Evolutionary conservation across 2,329 filamentous ascomycete genomes (phyloP).

Genomic region (Trichoderma citrinoviride): DNA sequence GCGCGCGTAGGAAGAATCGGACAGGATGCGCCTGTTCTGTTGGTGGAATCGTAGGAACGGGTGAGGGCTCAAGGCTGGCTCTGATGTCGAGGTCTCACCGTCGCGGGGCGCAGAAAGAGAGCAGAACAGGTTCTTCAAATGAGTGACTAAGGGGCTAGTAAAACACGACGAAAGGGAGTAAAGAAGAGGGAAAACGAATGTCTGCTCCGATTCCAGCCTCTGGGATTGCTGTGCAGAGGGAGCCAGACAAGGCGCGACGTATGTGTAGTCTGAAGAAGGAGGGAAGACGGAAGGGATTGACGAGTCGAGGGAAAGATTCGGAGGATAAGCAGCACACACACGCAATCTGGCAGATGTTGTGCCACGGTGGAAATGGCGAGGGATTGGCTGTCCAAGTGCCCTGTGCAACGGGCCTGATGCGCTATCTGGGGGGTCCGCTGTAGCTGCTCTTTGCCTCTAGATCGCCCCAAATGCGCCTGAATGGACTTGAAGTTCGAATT

Average conservation of each 20-base stretch:
- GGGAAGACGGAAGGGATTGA: not conserved
- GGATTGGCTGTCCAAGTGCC: not conserved
- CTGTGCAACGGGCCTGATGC: not conserved
- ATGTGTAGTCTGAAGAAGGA: not conserved
- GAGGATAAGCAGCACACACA: not conserved
- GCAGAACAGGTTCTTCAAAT: not conserved
- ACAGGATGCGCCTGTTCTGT: not conserved
- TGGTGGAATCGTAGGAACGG: slow-evolving; percentile 7
- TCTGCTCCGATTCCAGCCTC: slow-evolving; percentile 2
- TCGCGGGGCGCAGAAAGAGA: slow-evolving; percentile 12
- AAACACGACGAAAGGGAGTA: not conserved
- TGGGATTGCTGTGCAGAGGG: slow-evolving; percentile 1
- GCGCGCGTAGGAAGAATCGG: not conserved
- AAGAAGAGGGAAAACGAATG: not conserved
- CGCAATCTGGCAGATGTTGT: slow-evolving; percentile 6
- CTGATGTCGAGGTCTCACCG: slow-evolving; percentile 35
- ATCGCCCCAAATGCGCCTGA: no score
- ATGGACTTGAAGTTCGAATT: no score
- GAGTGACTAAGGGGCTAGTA: slow-evolving; percentile 3
- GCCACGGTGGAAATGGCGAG: slow-evolving; percentile 1
- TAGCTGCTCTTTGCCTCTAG: no score
- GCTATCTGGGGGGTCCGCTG: not conserved
- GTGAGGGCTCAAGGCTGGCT: not conserved
- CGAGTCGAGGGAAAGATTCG: slow-evolving; percentile 8
- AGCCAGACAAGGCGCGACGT: not conserved